Conservation (phyloP, 805 yeast species). For the Monosporozyma siamensis region DNA sequence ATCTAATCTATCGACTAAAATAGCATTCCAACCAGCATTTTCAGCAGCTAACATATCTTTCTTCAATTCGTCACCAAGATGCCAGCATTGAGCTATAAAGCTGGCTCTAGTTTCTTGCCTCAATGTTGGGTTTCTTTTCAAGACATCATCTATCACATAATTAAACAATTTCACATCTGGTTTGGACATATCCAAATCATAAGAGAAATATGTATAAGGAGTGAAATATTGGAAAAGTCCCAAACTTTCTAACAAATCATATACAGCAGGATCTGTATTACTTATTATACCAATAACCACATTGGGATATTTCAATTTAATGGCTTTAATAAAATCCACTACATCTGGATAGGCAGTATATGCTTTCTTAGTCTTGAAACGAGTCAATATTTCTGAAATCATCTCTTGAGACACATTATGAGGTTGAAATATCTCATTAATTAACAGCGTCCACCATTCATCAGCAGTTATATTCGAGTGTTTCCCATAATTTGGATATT, state of each 20-base stretch:
- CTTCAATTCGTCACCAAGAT: conserved; percentile 53
- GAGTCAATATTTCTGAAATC: conserved; percentile 36
- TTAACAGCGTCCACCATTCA: conserved; percentile 53
- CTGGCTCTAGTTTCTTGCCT: no score
- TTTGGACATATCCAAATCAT: conserved; percentile 45
- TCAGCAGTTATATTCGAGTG: conserved; percentile 24
- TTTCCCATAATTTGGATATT: conserved; percentile 60
- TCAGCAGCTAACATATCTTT: conserved; percentile 48
- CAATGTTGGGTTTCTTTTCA: conserved; percentile 15
- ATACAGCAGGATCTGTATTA: conserved; percentile 55
- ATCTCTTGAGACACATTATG: conserved; percentile 28
- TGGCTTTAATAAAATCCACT: conserved; percentile 33
- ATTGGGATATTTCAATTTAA: conserved; percentile 27
- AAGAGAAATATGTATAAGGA: conserved; percentile 40
- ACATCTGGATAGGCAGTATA: conserved; percentile 50
- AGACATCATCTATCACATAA: conserved; percentile 26
- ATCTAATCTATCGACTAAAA: conserved; percentile 41
- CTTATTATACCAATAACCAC: conserved; percentile 40
- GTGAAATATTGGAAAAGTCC: conserved; percentile 36
- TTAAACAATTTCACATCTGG: conserved; percentile 44
- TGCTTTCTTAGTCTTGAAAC: conserved; percentile 44
- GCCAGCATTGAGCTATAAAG: conserved; percentile 38
- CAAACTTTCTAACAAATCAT: conserved; percentile 38
- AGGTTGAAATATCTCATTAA: conserved; percentile 37
- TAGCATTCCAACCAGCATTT: conserved; percentile 53